phyloP scores from a whole-genome alignment of 2,329 filamentous ascomycete genomes.

The Tolypocladium sp. region DNA sequence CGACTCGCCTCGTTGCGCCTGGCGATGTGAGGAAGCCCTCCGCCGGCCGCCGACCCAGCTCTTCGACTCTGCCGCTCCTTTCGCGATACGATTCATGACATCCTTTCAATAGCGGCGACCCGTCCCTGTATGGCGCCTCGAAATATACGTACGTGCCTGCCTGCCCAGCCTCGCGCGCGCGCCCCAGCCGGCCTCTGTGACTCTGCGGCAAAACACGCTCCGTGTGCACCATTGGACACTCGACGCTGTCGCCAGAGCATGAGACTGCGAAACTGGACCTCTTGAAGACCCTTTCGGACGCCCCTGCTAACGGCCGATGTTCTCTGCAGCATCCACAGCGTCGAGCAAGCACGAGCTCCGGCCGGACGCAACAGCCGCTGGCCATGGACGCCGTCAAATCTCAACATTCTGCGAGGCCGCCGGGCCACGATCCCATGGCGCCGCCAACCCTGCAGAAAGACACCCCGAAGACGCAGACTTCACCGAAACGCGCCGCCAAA shows the following conservation, averaged over 20 bases:
- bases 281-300: not conserved
- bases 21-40: not conserved
- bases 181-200: not conserved
- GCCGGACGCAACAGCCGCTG: conserved; percentile 3
- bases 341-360: conserved; percentile 7
- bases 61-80: not conserved
- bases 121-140: not conserved
- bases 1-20: not conserved
- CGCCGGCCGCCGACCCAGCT: not conserved
- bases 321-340: conserved; percentile 1
- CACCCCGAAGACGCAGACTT: conserved; percentile 1
- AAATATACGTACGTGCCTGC: not conserved
- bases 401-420: conserved; percentile 8
- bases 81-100: not conserved
- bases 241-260: not conserved
- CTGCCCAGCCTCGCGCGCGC: not conserved
- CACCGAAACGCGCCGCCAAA: conserved; percentile 2
- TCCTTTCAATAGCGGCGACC: not conserved
- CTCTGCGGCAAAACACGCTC: not conserved
- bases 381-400: conserved; percentile 13
- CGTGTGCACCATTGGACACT: not conserved
- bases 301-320: not conserved
- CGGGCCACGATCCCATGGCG: conserved; percentile 3
- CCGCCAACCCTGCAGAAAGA: not conserved
- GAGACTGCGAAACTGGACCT: not conserved